Percentiles rank a stretch among this genome's conserved stretches.
phyloP scores from a whole-genome alignment of 441 rosid genomes.

The Pelargonium citronellum region DNA sequence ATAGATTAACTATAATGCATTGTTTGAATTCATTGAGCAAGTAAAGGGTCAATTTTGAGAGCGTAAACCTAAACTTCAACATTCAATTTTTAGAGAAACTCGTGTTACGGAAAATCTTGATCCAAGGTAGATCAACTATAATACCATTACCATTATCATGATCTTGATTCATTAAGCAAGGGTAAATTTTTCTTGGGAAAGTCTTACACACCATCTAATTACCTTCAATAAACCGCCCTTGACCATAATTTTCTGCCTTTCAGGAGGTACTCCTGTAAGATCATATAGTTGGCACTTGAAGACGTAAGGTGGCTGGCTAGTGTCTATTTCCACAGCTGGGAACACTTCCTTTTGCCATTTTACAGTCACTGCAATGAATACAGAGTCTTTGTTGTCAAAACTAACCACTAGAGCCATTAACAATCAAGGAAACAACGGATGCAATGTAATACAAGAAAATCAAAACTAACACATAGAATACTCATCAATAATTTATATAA shows the following conservation, averaged over 20 bases:
- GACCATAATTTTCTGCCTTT: slow-evolving; percentile 96
- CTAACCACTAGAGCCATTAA: background rate
- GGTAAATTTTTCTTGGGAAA: background rate
- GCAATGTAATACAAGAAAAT: background rate
- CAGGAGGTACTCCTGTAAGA: slow-evolving; percentile 93
- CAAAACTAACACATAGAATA: background rate
- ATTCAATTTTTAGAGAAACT: no score
- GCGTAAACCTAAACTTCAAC: no score
- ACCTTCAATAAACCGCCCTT: slow-evolving; percentile 97
- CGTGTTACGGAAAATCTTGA: background rate
- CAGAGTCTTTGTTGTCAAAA: background rate
- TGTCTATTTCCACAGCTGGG: slow-evolving; percentile 66
- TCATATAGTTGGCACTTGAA: slow-evolving; percentile 90
- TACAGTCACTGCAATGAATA: slow-evolving; percentile 53
- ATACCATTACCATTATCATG: background rate
- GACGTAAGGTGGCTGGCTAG: slow-evolving; percentile 62
- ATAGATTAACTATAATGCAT: no score
- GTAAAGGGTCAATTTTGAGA: no score
- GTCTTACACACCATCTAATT: background rate
- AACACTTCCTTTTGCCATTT: slow-evolving; percentile 96
- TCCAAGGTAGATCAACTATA: background rate
- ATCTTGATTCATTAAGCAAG: slow-evolving; percentile 3
- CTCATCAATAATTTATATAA: background rate
- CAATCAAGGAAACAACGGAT: background rate
- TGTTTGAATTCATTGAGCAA: no score